A percentile compares a stretch with the other conserved stretches of the same genome.
Conservation (phyloP, 2,329 filamentous ascomycete genomes). For the Fusarium bactridioides region DNA sequence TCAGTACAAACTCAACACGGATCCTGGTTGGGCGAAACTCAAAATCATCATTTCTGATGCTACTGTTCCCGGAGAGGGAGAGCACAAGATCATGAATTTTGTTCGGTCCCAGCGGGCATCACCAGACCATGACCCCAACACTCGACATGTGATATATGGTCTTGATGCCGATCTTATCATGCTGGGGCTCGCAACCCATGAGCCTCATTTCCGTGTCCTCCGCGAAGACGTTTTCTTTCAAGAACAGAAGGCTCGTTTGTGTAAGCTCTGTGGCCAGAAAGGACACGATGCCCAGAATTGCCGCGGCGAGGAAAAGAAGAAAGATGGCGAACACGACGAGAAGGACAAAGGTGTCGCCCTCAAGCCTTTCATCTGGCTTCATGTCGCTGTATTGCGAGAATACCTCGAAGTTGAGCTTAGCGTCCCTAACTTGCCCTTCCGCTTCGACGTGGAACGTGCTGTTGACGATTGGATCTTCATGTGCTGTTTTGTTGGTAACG, state of each 20-base stretch:
- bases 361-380: conserved; percentile 98
- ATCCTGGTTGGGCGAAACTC: conserved; percentile 92
- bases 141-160: conserved; percentile 96
- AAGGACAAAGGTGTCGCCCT: conserved; percentile 74
- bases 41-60: conserved; percentile 99
- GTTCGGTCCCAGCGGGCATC: conserved; percentile 91
- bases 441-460: conserved; percentile 91
- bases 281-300: conserved; percentile 91
- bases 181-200: conserved; percentile 95
- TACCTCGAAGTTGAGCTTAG: conserved; percentile 91
- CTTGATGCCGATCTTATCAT: conserved; percentile 98
- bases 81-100: conserved; percentile 99
- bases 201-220: conserved; percentile 94
- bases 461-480: conserved; percentile 99
- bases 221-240: conserved; percentile 97
- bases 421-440: conserved; percentile 82
- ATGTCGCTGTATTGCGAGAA: conserved; percentile 89
- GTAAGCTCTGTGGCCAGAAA: conserved; percentile 88
- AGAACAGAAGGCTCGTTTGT: conserved; percentile 81
- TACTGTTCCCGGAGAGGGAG: conserved; percentile 95
- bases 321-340: conserved; percentile 81
- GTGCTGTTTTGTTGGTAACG: conserved; percentile 98
- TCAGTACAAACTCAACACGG: conserved; percentile 96
- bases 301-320: conserved; percentile 78
- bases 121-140: conserved; percentile 93